Evolutionary conservation across 495 filamentous ascomycete genomes (phyloP), one percentile per base, ranked within the genome.

Genomic region (Aspergillus cristatus): DNA sequence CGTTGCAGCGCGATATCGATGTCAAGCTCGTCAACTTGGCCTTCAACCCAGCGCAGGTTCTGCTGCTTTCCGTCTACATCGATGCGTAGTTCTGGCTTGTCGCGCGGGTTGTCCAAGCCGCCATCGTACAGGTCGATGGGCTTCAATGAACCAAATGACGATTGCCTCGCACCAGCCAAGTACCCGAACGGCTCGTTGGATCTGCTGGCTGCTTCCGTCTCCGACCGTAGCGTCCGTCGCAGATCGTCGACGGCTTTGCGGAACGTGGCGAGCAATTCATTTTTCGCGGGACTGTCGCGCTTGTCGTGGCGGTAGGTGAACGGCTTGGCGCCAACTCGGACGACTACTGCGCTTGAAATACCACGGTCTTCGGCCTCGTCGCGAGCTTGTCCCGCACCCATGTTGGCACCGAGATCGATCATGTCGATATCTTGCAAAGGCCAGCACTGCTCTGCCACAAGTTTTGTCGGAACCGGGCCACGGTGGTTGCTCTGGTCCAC

Each of bases 51-150:
- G 14, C 91, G 82, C 13, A 99, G 70, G 48, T 89, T 95, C 54
- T 95, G 85, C 47, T 94, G 89, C 49, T 93, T 90, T 15, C 93
- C 91, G 48, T 97, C 91, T 17, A 96, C 87, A 46, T 96, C 93
- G 41, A 99, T 87, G 25, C 93, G 70, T 59, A 95, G 75, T 32
- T 76, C 76, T 0, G 76, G 67, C 18, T 65, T 66, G 46, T 88
- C 82, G 49, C 90, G 82, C 11, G 86, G 67, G 13, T 79, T 57
- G 1, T 84, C 79, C 20, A 8, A 8, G 1, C 74, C 73, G 43
- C 86, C 77, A 31, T 84, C 77, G 1, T 78, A 77, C 4, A 80
- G 69, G 8, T 65, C 61, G 4, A n/a, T n/a, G 2, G 49, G 35
- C 42, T 54, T 56, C 18, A 53, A 48, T 1, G 48, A 43, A 24